Percentiles rank a stretch among this genome's conserved stretches.
These are phyloP conservation scores for Blastobotrys capitulatus DNA, from an alignment of 1,139 yeast genomes.

Conservation along the genomic window DNA sequence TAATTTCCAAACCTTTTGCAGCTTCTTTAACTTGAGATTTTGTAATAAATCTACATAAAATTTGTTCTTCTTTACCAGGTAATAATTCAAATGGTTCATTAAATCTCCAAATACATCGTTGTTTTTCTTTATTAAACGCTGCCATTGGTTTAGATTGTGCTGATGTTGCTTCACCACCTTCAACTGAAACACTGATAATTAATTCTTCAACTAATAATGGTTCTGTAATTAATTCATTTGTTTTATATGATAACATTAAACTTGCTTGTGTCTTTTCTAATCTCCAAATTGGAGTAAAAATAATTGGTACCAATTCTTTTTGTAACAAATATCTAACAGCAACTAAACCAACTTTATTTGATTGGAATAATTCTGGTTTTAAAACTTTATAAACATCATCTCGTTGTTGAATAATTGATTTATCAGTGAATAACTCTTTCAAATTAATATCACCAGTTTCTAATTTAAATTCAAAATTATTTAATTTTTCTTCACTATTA, in stretches of 20 bases:
- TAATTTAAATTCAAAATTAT: conserved; percentile 16
- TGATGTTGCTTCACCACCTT: conserved; percentile 39
- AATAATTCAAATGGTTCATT: conserved; percentile 47
- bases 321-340: conserved; percentile 36
- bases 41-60: conserved; percentile 37
- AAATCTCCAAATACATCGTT: conserved; percentile 81
- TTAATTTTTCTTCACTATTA: conserved; percentile 28
- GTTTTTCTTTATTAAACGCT: conserved; percentile 75
- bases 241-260: conserved; percentile 65
- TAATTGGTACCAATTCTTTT: conserved; percentile 62
- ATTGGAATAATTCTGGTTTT: not conserved
- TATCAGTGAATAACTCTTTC: conserved; percentile 16
- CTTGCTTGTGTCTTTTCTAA: conserved; percentile 80
- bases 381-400: conserved; percentile 5
- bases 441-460: conserved; percentile 20
- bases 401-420: conserved; percentile 16
- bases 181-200: conserved; percentile 53
- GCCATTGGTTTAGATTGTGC: conserved; percentile 92
- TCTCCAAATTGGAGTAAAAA: conserved; percentile 81
- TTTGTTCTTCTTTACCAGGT: conserved; percentile 57
- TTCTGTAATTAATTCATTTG: conserved; percentile 46
- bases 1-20: conserved; percentile 29
- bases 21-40: conserved; percentile 28
- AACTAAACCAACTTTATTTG: conserved; percentile 7
- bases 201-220: conserved; percentile 48